Base-by-base conservation (phyloP, 495 filamentous ascomycete genomes). In the Terfezia boudieri region DNA sequence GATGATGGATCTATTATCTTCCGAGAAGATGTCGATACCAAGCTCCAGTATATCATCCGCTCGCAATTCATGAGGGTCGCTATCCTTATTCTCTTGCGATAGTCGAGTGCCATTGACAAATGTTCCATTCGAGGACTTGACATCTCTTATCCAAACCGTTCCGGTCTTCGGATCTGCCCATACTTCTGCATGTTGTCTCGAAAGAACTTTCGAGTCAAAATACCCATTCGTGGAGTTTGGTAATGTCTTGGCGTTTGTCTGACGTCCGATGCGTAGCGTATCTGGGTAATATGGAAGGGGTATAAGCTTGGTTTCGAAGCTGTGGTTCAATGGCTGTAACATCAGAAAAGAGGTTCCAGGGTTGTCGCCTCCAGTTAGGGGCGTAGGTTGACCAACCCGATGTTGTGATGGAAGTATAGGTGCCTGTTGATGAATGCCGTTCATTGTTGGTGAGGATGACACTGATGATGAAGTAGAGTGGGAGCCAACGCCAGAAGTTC, bases 71-170 rank as follows among this genome's bases (percentile, higher is more conserved):
- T 94, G 85, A 0, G 90, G 86, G 46, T 98, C 90, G 1, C 88
- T 94, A 61, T 98, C 90, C 57, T 84, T 75, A 61, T 94, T 95
- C 61, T 98, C 90, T 32, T 76, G 82, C 9, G 90, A 95, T 51
- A 98, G 65, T 23, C 90, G 78, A 16, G 79, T 74, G n/a, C 85
- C 86, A 56, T 95, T 98, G 53, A 98, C 88, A 67, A 98, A 98
- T 0, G 90, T 98, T 43, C 90, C 90, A 61, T 98, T 98, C 2
- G 90, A 96, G 4, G 90, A 96, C 66, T 94, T 96, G 58, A 98
- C 82, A 69, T 98, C 90, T 37, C 86, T 79, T 60, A 98, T 96
- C 79, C 80, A 96, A 53, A 98, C 79, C 63, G 90, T 93, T 12
- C 90, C 89, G 36, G 16, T 65, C 58, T 74, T 75, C 55, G 79